Percentiles rank a stretch among this genome's conserved stretches.
Conservation (phyloP, 2,329 filamentous ascomycete species). For the Cadophora sp. region DNA sequence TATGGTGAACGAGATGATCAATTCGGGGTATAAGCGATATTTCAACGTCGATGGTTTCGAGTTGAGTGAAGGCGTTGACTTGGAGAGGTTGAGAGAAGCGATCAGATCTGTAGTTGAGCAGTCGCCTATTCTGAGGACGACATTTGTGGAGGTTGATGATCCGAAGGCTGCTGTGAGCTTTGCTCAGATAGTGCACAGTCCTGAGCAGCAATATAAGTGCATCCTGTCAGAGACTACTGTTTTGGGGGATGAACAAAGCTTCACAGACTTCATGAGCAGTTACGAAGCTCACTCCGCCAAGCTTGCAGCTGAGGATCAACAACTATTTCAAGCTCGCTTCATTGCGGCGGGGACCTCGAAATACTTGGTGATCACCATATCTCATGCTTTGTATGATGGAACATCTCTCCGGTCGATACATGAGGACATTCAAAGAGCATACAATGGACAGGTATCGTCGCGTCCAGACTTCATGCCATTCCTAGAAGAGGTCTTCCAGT, state of each 20-base stretch:
- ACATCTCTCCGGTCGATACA: slow-evolving; percentile 82
- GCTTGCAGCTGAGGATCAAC: slow-evolving; percentile 45
- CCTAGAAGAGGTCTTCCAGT: slow-evolving; percentile 53
- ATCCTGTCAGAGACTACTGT: background rate
- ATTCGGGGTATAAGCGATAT: slow-evolving; percentile 76
- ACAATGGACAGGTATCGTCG: slow-evolving; percentile 51
- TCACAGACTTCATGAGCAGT: slow-evolving; percentile 47
- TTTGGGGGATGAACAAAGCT: slow-evolving; percentile 14
- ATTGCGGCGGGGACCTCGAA: slow-evolving; percentile 42
- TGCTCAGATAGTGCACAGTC: slow-evolving; percentile 58
- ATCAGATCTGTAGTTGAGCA: slow-evolving; percentile 64
- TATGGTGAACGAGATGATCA: slow-evolving; percentile 82
- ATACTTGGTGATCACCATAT: slow-evolving; percentile 71
- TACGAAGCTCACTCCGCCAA: slow-evolving; percentile 49
- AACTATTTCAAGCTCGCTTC: slow-evolving; percentile 59
- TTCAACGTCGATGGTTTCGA: slow-evolving; percentile 84
- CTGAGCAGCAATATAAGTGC: background rate
- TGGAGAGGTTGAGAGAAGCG: slow-evolving; percentile 62
- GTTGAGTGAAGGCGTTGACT: slow-evolving; percentile 60
- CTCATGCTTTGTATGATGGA: slow-evolving; percentile 90
- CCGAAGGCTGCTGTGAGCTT: slow-evolving; percentile 60
- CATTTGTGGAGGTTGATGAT: slow-evolving; percentile 71
- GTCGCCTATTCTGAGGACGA: slow-evolving; percentile 78
- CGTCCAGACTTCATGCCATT: slow-evolving; percentile 59
- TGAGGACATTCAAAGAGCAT: slow-evolving; percentile 71